Base-by-base conservation (phyloP, 768 basidiomycete species). In the Mycena haematopus region DNA sequence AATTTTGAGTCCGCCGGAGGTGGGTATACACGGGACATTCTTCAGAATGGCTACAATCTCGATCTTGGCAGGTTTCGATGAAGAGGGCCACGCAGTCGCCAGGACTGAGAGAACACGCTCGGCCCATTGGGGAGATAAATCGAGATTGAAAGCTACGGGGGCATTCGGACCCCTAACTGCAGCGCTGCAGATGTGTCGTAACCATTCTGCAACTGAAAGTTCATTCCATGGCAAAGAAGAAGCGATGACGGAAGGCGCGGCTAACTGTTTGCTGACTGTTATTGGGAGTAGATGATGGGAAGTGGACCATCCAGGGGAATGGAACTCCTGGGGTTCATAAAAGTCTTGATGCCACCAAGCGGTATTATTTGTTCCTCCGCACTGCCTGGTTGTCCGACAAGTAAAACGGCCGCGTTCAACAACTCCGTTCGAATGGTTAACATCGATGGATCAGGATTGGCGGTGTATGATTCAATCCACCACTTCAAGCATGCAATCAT, bases 401-500 rank as follows among this genome's bases (percentile, higher is more conserved):
- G 69, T 24, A 97, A 74, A 15, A 96, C 81, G 1, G 88, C 88
- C 5, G 88, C 89, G 63, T 88, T 82, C 19, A 96, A 75, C 19
- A 99, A 80, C 59, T 92, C 83, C 2, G 71, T 79, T 65, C 81
- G 88, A 63, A 81, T 80, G 21, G 79, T 77, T 15, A 75, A 63
- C 51, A 84, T 74, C 15, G 75, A 66, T 38, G 68, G 73, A 40
- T 71, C 72, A 25, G 78, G 25, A 21, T 77, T 69, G 70, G 76
- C 58, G 75, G 77, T 49, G 71, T 76, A 66, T 58, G 79, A 47
- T 54, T 74, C 77, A 54, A 83, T 81, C 92, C 95, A 95, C 96
- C 97, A 99, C 60, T 86, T 85, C 65, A 98, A 77, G 74, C 92
- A 95, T 3, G 86, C 87, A n/a, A 89, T 72, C 76, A 91, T 88